Evolutionary conservation across 306 rosid genomes (phyloP).

Genomic region (Prunus mongolica): DNA sequence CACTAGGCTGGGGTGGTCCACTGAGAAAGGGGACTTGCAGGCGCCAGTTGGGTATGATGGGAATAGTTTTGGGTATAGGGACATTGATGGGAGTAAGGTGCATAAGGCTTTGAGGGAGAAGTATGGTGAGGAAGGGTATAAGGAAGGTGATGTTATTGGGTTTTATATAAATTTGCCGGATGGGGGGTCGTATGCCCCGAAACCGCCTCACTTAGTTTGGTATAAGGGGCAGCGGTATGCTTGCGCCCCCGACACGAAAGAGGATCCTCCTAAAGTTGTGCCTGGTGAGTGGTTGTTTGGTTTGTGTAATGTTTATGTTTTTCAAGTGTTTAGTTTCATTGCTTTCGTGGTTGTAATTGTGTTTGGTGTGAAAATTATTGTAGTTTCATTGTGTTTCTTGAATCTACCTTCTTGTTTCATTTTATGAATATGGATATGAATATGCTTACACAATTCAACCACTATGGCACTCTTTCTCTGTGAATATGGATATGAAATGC

Average conservation of each 20-base stretch:
- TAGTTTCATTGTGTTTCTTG: not conserved
- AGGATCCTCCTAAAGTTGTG: slow-evolving; percentile 69
- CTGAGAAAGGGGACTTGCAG: slow-evolving; percentile 91
- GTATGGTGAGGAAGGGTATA: slow-evolving; percentile 90
- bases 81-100: slow-evolving; percentile 92
- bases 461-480: not conserved
- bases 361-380: not conserved
- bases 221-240: slow-evolving; percentile 86
- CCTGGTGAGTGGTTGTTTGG: slow-evolving; percentile 53
- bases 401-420: not conserved
- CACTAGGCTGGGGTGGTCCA: slow-evolving; percentile 88
- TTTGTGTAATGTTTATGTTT: not conserved
- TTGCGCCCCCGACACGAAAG: slow-evolving; percentile 60
- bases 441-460: not conserved
- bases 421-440: not conserved
- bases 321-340: not conserved
- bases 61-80: slow-evolving; percentile 84
- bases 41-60: slow-evolving; percentile 95
- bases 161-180: slow-evolving; percentile 80
- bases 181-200: slow-evolving; percentile 70
- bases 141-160: slow-evolving; percentile 91
- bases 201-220: slow-evolving; percentile 63
- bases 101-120: slow-evolving; percentile 88
- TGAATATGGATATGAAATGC: not conserved
- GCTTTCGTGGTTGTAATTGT: not conserved